Base-by-base conservation (phyloP, 768 basidiomycete species). In the Roridomyces roridus region DNA sequence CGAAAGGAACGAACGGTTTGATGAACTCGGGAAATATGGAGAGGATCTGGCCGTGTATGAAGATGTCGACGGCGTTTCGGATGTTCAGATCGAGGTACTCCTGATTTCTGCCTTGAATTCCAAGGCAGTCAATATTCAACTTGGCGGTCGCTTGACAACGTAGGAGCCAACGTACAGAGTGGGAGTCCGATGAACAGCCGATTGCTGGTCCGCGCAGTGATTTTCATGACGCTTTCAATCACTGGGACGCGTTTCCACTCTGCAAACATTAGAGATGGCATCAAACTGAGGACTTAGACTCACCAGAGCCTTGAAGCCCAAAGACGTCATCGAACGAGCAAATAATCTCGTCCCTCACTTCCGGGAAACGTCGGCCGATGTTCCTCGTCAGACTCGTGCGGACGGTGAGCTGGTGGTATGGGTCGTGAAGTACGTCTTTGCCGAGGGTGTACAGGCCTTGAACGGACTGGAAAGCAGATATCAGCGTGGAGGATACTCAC, bases 1-100 rank as follows among this genome's bases (percentile, higher is more conserved):
- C n/a, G n/a, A n/a, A n/a, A n/a, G 12, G 12, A 15, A 25, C 42
- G n/a, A 54, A 83, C 83, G 79, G 78, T 58, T 73, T 75, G 12
- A 83, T 46, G 55, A 78, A 69, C 18, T 59, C 43, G 0, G 82
- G 83, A 51, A 78, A 73, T 8, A 76, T 28, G 24, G 69, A 70
- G 36, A 84, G 68, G 7, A 72, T 67, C 2, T 36, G 24, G 0
- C 68, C 68, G 2, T 66, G 66, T 23, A 63, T 71, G 7, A 74
- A 53, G 17, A 83, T 67, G n/a, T 75, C 70, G 15, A 67, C 56
- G 3, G 79, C 67, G 54, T 74, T 79, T 29, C 65, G 51, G 14
- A 74, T 65, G 42, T 70, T 73, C 20, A 80, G 59, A 6, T 65
- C 18, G 42, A 53, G 26, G 29, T 18, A 50, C 9, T 51, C 49